These are phyloP conservation scores for Phytophthora palmivora DNA, from an alignment of 352 stramenopile genomes.

Conservation along the genomic window DNA sequence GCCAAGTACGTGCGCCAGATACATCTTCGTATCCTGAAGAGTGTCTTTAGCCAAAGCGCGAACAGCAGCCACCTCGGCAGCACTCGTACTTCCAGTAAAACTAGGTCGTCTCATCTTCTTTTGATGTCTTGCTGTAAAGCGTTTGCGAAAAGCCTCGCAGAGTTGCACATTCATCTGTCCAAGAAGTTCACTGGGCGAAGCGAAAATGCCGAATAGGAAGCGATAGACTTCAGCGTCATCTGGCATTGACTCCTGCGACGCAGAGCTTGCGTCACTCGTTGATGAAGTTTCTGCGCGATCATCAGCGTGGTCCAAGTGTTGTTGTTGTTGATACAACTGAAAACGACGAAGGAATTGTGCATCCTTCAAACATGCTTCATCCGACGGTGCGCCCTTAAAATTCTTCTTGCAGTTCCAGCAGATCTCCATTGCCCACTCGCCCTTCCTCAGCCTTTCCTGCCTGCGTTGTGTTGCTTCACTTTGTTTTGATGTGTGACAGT, in stretches of 20 bases:
- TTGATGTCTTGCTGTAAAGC: slow-evolving; percentile 35
- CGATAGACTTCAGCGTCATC: slow-evolving; percentile 59
- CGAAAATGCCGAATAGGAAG: slow-evolving; percentile 64
- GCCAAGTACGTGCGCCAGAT: slow-evolving; percentile 64
- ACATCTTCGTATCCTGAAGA: slow-evolving; percentile 76
- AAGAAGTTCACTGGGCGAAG: slow-evolving; percentile 60
- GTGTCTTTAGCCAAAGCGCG: slow-evolving; percentile 46
- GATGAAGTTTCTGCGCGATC: slow-evolving; percentile 1
- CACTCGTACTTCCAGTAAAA: slow-evolving; percentile 17
- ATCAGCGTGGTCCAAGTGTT: not conserved
- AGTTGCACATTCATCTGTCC: slow-evolving; percentile 73
- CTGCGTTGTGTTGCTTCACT: slow-evolving; percentile 44
- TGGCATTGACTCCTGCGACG: slow-evolving; percentile 18
- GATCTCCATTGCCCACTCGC: slow-evolving; percentile 74
- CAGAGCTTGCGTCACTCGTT: not conserved
- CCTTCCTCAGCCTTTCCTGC: slow-evolving; percentile 52
- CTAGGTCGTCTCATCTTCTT: slow-evolving; percentile 23
- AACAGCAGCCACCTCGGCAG: slow-evolving; percentile 5
- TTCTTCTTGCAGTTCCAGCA: slow-evolving; percentile 71
- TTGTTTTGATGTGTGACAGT: slow-evolving; percentile 63
- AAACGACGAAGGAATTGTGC: slow-evolving; percentile 64
- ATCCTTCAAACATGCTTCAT: slow-evolving; percentile 65
- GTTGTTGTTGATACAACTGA: slow-evolving; percentile 25
- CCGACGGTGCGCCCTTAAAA: slow-evolving; percentile 47
- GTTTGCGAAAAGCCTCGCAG: slow-evolving; percentile 53